Evolutionary conservation across 2,329 filamentous ascomycete species (phyloP).

Genomic region (Fusarium cyanostomum): DNA sequence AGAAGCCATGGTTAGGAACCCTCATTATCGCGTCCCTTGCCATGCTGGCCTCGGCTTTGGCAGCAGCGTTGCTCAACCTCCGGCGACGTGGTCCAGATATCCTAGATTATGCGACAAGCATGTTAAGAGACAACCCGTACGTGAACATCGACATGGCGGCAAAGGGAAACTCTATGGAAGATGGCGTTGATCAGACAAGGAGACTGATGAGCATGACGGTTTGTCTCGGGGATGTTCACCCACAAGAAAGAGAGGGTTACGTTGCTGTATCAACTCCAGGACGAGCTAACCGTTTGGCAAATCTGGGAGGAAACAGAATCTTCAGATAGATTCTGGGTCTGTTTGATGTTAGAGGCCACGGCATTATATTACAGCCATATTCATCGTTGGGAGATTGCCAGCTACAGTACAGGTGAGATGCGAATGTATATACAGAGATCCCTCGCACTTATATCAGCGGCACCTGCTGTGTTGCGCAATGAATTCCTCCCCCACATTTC

Average conservation of each 20-base stretch:
- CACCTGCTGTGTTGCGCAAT: conserved; percentile 44
- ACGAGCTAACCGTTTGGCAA: not conserved
- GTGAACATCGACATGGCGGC: not conserved
- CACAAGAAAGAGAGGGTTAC: conserved; percentile 5
- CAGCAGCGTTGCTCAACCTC: conserved; percentile 6
- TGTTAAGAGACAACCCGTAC: conserved; percentile 13
- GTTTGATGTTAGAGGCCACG: no score
- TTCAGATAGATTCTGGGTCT: not conserved
- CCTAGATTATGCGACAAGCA: conserved; percentile 5
- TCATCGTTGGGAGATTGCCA: not conserved
- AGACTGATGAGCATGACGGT: conserved; percentile 9
- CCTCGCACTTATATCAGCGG: conserved; percentile 5
- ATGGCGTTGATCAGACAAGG: conserved; percentile 7
- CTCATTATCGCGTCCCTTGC: not conserved
- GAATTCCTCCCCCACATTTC: conserved; percentile 40
- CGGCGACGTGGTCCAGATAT: conserved; percentile 9
- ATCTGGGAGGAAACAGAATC: not conserved
- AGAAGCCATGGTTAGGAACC: conserved; percentile 3
- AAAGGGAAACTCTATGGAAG: conserved; percentile 4
- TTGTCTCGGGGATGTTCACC: conserved; percentile 9
- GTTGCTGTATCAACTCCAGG: conserved; percentile 11
- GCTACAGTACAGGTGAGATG: not conserved
- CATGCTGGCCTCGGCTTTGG: not conserved
- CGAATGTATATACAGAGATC: not conserved
- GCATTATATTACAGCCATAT: no score